Percentiles rank a stretch among this genome's conserved stretches.
These are phyloP conservation scores for Fusarium penzigii DNA, from an alignment of 2,329 filamentous ascomycete genomes.

Conservation along the genomic window DNA sequence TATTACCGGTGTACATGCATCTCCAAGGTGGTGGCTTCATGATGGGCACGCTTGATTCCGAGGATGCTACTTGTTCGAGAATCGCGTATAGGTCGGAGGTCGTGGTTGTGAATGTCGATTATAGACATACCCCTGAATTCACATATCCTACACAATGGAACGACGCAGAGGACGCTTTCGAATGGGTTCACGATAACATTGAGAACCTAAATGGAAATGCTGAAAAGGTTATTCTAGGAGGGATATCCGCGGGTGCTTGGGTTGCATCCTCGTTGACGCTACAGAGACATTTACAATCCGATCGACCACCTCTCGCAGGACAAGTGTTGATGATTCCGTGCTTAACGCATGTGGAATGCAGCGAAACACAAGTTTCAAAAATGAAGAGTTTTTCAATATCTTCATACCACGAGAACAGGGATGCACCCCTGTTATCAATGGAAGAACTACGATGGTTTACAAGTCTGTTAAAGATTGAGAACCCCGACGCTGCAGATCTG, in stretches of 20 bases:
- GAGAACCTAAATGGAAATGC: conserved; percentile 6
- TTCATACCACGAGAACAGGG: conserved; percentile 42
- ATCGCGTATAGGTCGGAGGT: conserved; percentile 44
- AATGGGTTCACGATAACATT: conserved; percentile 48
- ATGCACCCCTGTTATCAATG: conserved; percentile 50
- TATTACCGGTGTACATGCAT: conserved; percentile 51
- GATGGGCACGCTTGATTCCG: conserved; percentile 53
- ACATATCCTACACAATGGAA: conserved; percentile 53
- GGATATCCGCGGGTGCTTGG: conserved; percentile 49
- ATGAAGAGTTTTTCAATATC: conserved; percentile 42
- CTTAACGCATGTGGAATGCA: conserved; percentile 31
- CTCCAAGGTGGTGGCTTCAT: conserved; percentile 59
- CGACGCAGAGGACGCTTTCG: conserved; percentile 55
- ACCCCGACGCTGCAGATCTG: conserved; percentile 32
- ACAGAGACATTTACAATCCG: conserved; percentile 37
- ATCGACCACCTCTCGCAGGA: conserved; percentile 41
- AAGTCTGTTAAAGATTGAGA: conserved; percentile 28
- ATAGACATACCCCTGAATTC: conserved; percentile 58
- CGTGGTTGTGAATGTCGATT: conserved; percentile 56
- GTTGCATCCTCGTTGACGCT: conserved; percentile 43
- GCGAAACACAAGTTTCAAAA: conserved; percentile 32
- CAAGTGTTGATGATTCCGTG: conserved; percentile 54
- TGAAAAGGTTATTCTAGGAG: conserved; percentile 44
- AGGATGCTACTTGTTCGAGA: conserved; percentile 53
- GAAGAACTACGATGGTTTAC: conserved; percentile 23